Evolutionary conservation across 805 yeast species (phyloP), one percentile per base, ranked within the genome.

Genomic region (Candida xyloterini): DNA sequence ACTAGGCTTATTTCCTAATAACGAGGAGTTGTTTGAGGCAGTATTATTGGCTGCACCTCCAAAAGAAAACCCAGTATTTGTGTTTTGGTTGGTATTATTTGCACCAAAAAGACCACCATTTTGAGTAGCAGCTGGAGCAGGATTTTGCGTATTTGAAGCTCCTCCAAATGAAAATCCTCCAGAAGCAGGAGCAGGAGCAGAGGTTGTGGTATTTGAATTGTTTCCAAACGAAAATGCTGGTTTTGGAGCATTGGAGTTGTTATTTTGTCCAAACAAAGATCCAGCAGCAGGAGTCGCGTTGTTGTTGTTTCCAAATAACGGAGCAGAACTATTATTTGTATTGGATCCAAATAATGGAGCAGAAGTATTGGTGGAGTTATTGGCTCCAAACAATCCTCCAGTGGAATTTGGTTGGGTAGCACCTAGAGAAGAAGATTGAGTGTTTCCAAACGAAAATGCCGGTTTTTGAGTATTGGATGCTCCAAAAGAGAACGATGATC

Each of bases 251-350:
- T 38, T 34, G 3, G 30, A 15, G 15, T 33, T 39, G 38, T 39
- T 23, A 23, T 23, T 39, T 14, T 33, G 37, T 3, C 48, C 46
- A 38, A 44, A 44, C 14, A 40, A 26, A 22, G 55, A 48, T 21
- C 51, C 46, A 14, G 45, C 4, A 8, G 28, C 48, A 38, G 43
- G 47, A 56, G 35, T 38, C 30, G 46, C 40, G 35, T 43, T 51
- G 20, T 22, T 23, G 4, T 32, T 16, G 24, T 7, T 31, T 10
- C 40, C 40, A 24, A 37, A 37, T 10, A 24, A 33, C 14, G 31
- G 8, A 4, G 22, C 24, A 14, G 13, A 24, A 27, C 24, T 33
- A 15, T 7, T 25, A 25, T 15, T 25, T 5, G 14, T 25, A 25
- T 15, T 25, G 14, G 14, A 4, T 6, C 29, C 36, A 23, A 30